Conservation (phyloP, 352 stramenopile genomes). For the Phytophthora colocasiae region DNA sequence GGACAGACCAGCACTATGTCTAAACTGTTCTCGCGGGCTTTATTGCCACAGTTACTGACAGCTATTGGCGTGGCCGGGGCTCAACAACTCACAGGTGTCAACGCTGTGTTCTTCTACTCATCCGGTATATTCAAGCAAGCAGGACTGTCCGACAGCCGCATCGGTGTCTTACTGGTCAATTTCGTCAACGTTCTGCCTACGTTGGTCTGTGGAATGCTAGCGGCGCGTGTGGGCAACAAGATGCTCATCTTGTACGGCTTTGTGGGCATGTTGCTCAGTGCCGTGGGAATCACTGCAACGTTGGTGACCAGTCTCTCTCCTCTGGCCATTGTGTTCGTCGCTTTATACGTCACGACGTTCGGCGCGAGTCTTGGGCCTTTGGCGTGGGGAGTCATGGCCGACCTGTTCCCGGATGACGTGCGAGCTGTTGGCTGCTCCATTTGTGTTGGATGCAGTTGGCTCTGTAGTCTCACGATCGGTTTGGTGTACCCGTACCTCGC, state of each 20-base stretch:
- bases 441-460: slow-evolving; percentile 56
- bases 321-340: slow-evolving; percentile 57
- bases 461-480: slow-evolving; percentile 56
- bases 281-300: slow-evolving; percentile 53
- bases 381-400: slow-evolving; percentile 52
- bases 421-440: slow-evolving; percentile 49
- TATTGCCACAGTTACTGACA: slow-evolving; percentile 49
- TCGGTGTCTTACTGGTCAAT: slow-evolving; percentile 60
- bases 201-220: slow-evolving; percentile 42
- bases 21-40: slow-evolving; percentile 22
- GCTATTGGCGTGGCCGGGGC: slow-evolving; percentile 48
- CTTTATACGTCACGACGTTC: slow-evolving; percentile 55
- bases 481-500: slow-evolving; percentile 64
- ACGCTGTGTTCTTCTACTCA: slow-evolving; percentile 78
- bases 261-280: slow-evolving; percentile 51
- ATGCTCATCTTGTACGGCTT: slow-evolving; percentile 52
- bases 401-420: slow-evolving; percentile 64
- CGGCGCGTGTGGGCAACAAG: slow-evolving; percentile 48
- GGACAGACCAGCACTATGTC: slow-evolving; percentile 18
- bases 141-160: slow-evolving; percentile 54
- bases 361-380: slow-evolving; percentile 57
- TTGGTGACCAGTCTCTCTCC: slow-evolving; percentile 29
- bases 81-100: slow-evolving; percentile 68
- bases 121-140: slow-evolving; percentile 63
- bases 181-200: slow-evolving; percentile 61